A percentile compares a stretch with the other conserved stretches of the same genome.
phyloP scores from a whole-genome alignment of 495 filamentous ascomycete species.

The Hypoxylon lenormandii region DNA sequence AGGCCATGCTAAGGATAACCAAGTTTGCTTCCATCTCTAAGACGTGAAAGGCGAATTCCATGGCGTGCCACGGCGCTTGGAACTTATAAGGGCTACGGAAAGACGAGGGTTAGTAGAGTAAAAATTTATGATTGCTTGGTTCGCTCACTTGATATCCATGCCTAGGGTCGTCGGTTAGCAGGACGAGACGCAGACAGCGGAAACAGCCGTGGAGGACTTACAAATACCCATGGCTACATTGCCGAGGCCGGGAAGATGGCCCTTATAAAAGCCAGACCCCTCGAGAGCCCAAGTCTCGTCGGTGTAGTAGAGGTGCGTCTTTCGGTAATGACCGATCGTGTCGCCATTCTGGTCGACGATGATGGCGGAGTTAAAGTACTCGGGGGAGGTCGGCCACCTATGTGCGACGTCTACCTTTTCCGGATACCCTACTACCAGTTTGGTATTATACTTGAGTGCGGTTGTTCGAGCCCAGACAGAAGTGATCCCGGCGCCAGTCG shows the following conservation, averaged over 20 bases:
- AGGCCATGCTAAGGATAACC: conserved; percentile 88
- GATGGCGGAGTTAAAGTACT: conserved; percentile 85
- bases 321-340: conserved; percentile 85
- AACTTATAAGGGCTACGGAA: conserved; percentile 73
- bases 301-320: conserved; percentile 88
- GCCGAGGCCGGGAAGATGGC: conserved; percentile 64
- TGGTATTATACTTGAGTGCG: conserved; percentile 77
- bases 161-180: conserved; percentile 53
- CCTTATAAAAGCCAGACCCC: conserved; percentile 72
- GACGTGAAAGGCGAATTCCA: conserved; percentile 86
- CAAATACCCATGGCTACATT: conserved; percentile 87
- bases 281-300: conserved; percentile 92
- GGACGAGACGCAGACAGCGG: not conserved
- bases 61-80: conserved; percentile 77
- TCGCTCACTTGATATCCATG: conserved; percentile 74
- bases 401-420: conserved; percentile 69
- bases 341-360: conserved; percentile 79
- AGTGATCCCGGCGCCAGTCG: conserved; percentile 75
- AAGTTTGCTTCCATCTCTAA: conserved; percentile 74
- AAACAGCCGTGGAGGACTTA: conserved; percentile 66
- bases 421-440: conserved; percentile 90
- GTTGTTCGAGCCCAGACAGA: conserved; percentile 82
- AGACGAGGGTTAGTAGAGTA: conserved; percentile 27
- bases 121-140: conserved; percentile 8
- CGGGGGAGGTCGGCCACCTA: conserved; percentile 57